Percentiles rank a stretch among this genome's conserved stretches.
phyloP scores from a whole-genome alignment of 2,329 filamentous ascomycete genomes.

The Penicillium italicum region DNA sequence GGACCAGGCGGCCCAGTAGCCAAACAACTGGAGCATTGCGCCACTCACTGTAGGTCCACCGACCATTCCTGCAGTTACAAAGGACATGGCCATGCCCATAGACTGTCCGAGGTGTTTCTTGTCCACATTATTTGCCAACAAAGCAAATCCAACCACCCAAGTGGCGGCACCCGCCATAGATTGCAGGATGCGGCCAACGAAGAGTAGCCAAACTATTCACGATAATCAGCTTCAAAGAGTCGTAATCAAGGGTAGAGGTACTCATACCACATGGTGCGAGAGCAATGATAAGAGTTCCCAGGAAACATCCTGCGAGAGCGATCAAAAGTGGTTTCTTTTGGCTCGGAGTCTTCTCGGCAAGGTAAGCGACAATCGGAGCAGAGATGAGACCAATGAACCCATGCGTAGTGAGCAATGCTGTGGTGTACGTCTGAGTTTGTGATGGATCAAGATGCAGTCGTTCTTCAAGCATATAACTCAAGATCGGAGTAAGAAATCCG shows the following conservation, averaged over 20 bases:
- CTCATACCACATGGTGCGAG: constrained; percentile 17
- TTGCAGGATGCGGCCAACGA: constrained; percentile 31
- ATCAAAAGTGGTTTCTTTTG: constrained; percentile 26
- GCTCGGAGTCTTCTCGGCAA: constrained; percentile 27
- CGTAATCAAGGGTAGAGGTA: background rate
- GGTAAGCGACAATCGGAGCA: constrained; percentile 10
- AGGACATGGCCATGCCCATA: constrained; percentile 23
- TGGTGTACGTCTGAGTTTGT: constrained; percentile 16
- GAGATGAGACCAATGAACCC: constrained; percentile 16
- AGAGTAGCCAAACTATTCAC: constrained; percentile 20
- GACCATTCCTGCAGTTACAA: constrained; percentile 28
- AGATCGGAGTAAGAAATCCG: constrained; percentile 24
- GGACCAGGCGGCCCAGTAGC: constrained; percentile 34
- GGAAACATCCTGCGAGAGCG: constrained; percentile 23
- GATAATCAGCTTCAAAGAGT: background rate
- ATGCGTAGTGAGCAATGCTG: constrained; percentile 17
- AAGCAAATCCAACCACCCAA: constrained; percentile 35
- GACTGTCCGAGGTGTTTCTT: constrained; percentile 27
- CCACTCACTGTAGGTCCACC: constrained; percentile 31
- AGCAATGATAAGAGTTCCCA: constrained; percentile 28
- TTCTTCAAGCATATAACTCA: constrained; percentile 21
- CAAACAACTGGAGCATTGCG: constrained; percentile 24
- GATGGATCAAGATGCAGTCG: constrained; percentile 18
- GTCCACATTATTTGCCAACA: constrained; percentile 28
- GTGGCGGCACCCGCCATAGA: constrained; percentile 26